phyloP scores from a whole-genome alignment of 1,284 basidiomycete species.

The Trichosporon faecale region DNA sequence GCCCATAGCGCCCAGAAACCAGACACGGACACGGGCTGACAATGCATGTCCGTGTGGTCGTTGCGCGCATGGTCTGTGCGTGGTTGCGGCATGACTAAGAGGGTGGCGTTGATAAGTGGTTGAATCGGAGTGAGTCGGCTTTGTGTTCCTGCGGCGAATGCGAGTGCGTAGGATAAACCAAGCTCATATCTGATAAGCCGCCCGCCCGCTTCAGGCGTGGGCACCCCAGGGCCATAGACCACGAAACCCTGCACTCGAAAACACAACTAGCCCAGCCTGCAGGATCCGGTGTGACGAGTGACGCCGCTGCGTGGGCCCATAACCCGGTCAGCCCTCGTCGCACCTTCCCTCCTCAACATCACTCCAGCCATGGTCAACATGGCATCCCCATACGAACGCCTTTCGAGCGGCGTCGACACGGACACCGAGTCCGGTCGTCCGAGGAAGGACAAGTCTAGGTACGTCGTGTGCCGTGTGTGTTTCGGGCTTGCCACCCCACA shows the following conservation, averaged over 20 bases:
- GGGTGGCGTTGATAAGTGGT: not conserved
- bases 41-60: not conserved
- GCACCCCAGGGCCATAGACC: not conserved
- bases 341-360: not conserved
- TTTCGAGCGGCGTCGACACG: not conserved
- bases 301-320: not conserved
- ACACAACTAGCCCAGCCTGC: not conserved
- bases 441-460: not conserved
- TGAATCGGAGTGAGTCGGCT: not conserved
- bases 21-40: too few relatives aligned
- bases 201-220: not conserved
- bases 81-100: not conserved
- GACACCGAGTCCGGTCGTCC: not conserved
- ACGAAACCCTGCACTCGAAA: not conserved
- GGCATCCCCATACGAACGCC: not conserved
- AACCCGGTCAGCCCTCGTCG: not conserved
- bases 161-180: not conserved
- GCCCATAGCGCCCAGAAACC: not conserved
- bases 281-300: not conserved
- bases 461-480: not conserved
- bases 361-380: not conserved
- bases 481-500: not conserved
- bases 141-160: not conserved
- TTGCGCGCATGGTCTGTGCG: not conserved
- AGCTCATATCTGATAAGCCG: conserved; percentile 5